phyloP scores from a whole-genome alignment of 495 filamentous ascomycete species.

The Terfezia boudieri region DNA sequence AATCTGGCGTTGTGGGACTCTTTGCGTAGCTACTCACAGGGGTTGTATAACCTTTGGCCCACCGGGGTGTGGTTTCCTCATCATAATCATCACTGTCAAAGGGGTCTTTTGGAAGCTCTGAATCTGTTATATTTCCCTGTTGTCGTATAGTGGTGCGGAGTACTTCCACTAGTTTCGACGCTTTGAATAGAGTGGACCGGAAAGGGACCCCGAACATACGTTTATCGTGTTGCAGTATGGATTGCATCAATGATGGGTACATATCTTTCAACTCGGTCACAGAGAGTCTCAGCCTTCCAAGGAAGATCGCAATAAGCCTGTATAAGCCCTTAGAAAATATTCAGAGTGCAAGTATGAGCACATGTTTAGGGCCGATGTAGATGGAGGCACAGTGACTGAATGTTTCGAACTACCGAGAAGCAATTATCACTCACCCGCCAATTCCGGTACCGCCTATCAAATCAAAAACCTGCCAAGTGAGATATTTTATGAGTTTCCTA shows the following conservation, averaged over 20 bases:
- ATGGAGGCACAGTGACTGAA: too few relatives aligned
- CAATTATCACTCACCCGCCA: slow-evolving; percentile 30
- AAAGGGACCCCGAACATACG: slow-evolving; percentile 88
- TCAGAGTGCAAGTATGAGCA: too few relatives aligned
- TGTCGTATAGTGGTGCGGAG: slow-evolving; percentile 38
- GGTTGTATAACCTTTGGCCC: too few relatives aligned
- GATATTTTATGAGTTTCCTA: slow-evolving; percentile 31
- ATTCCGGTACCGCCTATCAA: slow-evolving; percentile 72
- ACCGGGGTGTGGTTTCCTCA: neutral
- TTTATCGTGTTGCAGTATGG: slow-evolving; percentile 95
- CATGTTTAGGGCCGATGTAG: too few relatives aligned
- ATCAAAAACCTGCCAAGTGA: slow-evolving; percentile 37
- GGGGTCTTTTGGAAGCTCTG: neutral
- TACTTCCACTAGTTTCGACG: slow-evolving; percentile 79
- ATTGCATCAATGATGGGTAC: slow-evolving; percentile 79
- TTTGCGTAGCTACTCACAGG: too few relatives aligned
- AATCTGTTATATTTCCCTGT: slow-evolving; percentile 1
- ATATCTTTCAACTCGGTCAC: slow-evolving; percentile 89
- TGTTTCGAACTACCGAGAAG: neutral
- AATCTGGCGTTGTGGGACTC: too few relatives aligned
- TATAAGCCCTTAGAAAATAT: neutral
- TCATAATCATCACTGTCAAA: neutral
- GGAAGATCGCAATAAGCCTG: slow-evolving; percentile 74
- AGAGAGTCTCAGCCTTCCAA: slow-evolving; percentile 75
- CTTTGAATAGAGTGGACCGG: slow-evolving; percentile 88